Conservation (phyloP, 2,329 filamentous ascomycete genomes). For the Calonectria montana region DNA sequence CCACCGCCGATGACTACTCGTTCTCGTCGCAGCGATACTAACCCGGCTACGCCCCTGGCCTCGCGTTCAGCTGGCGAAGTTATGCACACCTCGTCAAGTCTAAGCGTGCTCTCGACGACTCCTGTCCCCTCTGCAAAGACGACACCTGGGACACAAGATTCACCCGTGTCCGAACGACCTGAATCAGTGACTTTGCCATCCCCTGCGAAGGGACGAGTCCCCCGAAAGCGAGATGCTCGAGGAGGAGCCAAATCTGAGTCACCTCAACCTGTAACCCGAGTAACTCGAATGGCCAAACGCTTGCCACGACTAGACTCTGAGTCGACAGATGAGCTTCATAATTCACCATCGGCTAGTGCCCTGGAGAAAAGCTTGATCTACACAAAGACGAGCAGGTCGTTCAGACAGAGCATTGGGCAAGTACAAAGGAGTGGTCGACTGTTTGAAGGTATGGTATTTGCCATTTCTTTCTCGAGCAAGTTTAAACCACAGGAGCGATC, state of each 20-base stretch:
- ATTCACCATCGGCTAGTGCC: constrained; percentile 51
- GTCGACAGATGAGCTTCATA: constrained; percentile 62
- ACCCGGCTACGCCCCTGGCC: constrained; percentile 38
- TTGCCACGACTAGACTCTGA: constrained; percentile 50
- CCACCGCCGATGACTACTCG: constrained; percentile 41
- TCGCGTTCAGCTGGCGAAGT: constrained; percentile 22
- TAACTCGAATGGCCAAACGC: constrained; percentile 36
- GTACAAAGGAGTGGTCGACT: constrained; percentile 52
- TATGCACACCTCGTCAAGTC: constrained; percentile 48
- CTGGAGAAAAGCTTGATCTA: constrained; percentile 52
- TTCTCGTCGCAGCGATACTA: constrained; percentile 33
- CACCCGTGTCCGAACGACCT: constrained; percentile 36
- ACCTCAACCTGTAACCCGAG: constrained; percentile 39
- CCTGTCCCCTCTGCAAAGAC: constrained; percentile 51
- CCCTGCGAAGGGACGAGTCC: constrained; percentile 32
- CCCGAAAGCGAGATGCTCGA: constrained; percentile 31
- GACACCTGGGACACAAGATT: constrained; percentile 50
- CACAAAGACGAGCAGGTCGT: constrained; percentile 41
- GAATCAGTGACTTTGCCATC: constrained; percentile 40
- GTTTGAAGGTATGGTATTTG: constrained; percentile 88
- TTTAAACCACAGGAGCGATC: constrained; percentile 53
- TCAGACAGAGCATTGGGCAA: constrained; percentile 43
- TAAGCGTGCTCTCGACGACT: constrained; percentile 55
- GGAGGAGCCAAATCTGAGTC: constrained; percentile 40
- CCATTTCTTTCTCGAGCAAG: constrained; percentile 75